These are phyloP conservation scores for Fusarium sp. DNA, from an alignment of 2,329 filamentous ascomycete species.

Conservation along the genomic window DNA sequence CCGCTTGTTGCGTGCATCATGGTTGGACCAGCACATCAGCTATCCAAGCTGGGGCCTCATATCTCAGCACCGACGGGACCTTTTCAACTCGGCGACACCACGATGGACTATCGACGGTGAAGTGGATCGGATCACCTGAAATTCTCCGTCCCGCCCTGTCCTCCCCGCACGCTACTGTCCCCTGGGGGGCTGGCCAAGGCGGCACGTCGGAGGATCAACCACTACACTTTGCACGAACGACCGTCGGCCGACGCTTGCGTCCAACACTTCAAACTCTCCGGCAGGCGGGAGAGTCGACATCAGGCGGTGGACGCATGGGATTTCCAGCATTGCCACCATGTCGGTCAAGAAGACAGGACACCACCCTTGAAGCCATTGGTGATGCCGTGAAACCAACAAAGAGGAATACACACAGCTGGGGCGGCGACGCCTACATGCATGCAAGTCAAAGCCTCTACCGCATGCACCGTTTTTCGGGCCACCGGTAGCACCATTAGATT, in stretches of 20 bases:
- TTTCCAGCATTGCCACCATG: constrained; percentile 4
- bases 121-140: constrained; percentile 6
- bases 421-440: constrained; percentile 21
- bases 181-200: constrained; percentile 3
- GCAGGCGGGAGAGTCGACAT: neutral
- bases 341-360: constrained; percentile 2
- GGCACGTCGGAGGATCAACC: constrained; percentile 15
- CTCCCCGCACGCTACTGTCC: neutral
- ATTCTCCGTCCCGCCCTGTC: neutral
- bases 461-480: constrained; percentile 4
- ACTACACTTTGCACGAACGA: constrained; percentile 2
- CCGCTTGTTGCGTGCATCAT: neutral
- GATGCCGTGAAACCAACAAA: neutral
- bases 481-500: constrained; percentile 7
- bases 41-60: neutral
- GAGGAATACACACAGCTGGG: constrained; percentile 6
- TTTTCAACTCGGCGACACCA: constrained; percentile 1
- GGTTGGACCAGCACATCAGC: constrained; percentile 8
- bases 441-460: constrained; percentile 20
- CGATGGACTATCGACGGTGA: neutral
- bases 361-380: constrained; percentile 3
- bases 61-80: neutral
- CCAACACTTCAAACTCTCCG: neutral
- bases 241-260: constrained; percentile 14
- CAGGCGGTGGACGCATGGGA: neutral